Evolutionary conservation across 2,329 filamentous ascomycete species (phyloP), one percentile per base, ranked within the genome.

Genomic region (Cryphonectria radicalis): DNA sequence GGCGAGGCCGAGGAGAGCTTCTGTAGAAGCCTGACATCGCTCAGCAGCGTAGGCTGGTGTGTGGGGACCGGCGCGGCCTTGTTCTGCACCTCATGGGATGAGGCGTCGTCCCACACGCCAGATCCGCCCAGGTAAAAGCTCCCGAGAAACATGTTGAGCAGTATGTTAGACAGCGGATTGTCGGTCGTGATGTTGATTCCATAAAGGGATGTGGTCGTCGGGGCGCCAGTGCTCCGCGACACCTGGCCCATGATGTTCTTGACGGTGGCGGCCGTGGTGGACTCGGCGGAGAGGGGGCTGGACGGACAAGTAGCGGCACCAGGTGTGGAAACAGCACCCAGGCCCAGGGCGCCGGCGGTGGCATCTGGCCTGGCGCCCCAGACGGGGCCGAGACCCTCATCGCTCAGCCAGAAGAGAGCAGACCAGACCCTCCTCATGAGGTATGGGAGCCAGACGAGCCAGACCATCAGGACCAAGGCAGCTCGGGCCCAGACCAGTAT

Each of bases 391-490:
- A 89, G 80, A 2, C 88, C 93, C 86, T 83, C 93, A 86, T 98
- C 95, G 72, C 93, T 95, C 73, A 97, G 84, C 94, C 95, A 99
- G 82, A 99, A 98, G 75, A 98, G 87, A 73, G 94, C 92, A 55
- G 95, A 90, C 97, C 96, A 99, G 63, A 97, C 90, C 53, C 93
- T 91, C 76, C 97, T 90, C 88, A 98, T 97, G 63, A 93, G 89
- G 83, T 93, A 98, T 1, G 96, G 96, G 63, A 99, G 86, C 84
- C 93, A 91, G 66, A 92, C 90, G 32, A 98, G 85, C 96, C 97
- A 99, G 32, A 99, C 93, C 69, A 91, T 91, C 14, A 88, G 87
- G 43, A 98, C 96, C 67, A 98, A 82, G 40, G 91, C 80, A 59
- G 91, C 93, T 50, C 96, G 90, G 72, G 93, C 83, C 92, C 93